These are phyloP conservation scores for Metschnikowia corniflorae DNA, from an alignment of 805 yeast genomes.

Conservation along the genomic window DNA sequence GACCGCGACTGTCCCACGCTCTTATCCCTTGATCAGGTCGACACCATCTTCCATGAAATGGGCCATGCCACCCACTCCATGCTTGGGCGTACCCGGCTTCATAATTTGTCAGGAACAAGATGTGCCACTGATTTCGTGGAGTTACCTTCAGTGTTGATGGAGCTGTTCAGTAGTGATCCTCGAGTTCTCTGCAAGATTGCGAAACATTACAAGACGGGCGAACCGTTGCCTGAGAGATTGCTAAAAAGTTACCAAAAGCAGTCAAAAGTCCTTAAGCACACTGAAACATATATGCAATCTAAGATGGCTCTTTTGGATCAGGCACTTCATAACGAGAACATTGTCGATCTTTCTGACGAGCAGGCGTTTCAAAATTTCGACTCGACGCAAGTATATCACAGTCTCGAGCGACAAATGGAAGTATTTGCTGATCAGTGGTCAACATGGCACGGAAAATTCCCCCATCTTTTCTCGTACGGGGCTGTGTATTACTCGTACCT, in stretches of 20 bases:
- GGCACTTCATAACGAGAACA: constrained; percentile 52
- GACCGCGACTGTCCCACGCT: constrained; percentile 44
- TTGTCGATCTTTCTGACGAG: constrained; percentile 29
- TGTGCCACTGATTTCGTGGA: constrained; percentile 97
- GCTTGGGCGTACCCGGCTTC: constrained; percentile 87
- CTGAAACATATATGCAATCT: constrained; percentile 82
- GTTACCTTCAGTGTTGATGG: constrained; percentile 94
- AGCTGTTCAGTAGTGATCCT: constrained; percentile 80
- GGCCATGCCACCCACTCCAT: constrained; percentile 98
- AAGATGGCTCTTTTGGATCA: constrained; percentile 91
- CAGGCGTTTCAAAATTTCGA: constrained; percentile 26
- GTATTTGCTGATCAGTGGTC: constrained; percentile 68
- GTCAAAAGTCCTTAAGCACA: constrained; percentile 51
- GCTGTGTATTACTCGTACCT: constrained; percentile 90
- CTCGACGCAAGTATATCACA: constrained; percentile 61
- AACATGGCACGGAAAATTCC: constrained; percentile 92
- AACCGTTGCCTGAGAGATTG: constrained; percentile 49
- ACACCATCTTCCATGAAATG: constrained; percentile 96
- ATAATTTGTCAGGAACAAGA: constrained; percentile 91
- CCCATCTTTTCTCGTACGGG: constrained; percentile 90
- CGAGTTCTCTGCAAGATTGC: constrained; percentile 74
- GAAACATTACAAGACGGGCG: constrained; percentile 63
- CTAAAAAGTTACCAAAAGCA: constrained; percentile 51
- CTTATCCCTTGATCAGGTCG: constrained; percentile 73
- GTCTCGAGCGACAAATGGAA: constrained; percentile 53